These are phyloP conservation scores for Phalaenopsis equestris DNA, from an alignment of 106 monocot species.

Conservation along the genomic window DNA sequence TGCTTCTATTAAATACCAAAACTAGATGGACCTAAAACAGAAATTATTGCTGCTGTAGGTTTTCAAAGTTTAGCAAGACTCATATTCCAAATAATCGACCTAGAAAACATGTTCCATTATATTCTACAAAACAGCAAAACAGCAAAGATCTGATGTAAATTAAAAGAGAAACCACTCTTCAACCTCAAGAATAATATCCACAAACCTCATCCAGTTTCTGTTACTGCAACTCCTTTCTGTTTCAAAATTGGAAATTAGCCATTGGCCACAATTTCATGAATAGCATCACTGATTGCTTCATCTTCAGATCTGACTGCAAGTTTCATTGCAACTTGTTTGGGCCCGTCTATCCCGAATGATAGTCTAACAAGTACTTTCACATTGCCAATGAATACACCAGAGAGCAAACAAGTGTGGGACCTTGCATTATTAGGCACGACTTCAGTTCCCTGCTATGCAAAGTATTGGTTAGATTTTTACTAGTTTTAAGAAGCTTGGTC, in stretches of 20 bases:
- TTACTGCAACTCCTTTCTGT: neutral
- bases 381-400: conserved; percentile 79
- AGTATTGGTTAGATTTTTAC: neutral
- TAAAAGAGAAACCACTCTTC: neutral
- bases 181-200: conserved; percentile 5
- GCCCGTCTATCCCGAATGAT: conserved; percentile 80
- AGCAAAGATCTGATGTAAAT: neutral
- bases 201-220: neutral
- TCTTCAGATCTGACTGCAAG: conserved; percentile 89
- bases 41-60: neutral
- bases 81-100: neutral
- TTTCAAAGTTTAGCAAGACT: neutral
- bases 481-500: neutral
- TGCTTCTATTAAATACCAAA: no score
- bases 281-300: conserved; percentile 58
- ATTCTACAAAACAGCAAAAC: neutral
- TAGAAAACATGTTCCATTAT: neutral
- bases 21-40: neutral
- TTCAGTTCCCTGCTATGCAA: conserved; percentile 63
- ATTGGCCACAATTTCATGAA: conserved; percentile 85
- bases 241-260: conserved; percentile 19
- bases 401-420: conserved; percentile 82
- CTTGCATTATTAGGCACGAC: conserved; percentile 77
- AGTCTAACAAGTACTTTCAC: conserved; percentile 77
- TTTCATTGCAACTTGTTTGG: conserved; percentile 96